phyloP scores from a whole-genome alignment of 1,284 basidiomycete genomes.

The Malassezia caprae region DNA sequence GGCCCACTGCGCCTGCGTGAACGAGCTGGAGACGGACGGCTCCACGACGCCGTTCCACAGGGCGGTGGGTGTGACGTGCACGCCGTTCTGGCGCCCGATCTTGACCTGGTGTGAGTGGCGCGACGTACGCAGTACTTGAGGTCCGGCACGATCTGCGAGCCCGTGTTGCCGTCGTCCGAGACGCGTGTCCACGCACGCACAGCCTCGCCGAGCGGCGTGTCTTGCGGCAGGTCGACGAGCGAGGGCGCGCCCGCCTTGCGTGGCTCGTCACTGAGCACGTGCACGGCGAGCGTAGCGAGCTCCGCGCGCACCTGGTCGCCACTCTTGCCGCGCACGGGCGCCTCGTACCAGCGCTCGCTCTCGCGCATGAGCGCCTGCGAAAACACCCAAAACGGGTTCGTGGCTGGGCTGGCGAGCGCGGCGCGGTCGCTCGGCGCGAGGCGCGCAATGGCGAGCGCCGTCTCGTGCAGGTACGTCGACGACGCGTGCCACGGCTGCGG shows the following conservation, averaged over 20 bases:
- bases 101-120: conserved; percentile 54
- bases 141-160: conserved; percentile 66
- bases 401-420: conserved; percentile 15
- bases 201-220: conserved; percentile 42
- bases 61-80: conserved; percentile 82
- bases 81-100: conserved; percentile 76
- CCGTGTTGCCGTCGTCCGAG: conserved; percentile 62
- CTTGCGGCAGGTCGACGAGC: conserved; percentile 50
- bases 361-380: conserved; percentile 61
- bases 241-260: conserved; percentile 42
- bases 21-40: conserved; percentile 68
- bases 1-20: conserved; percentile 73
- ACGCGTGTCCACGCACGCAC: conserved; percentile 60
- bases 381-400: conserved; percentile 36
- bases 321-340: conserved; percentile 61
- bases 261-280: conserved; percentile 50
- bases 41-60: conserved; percentile 60
- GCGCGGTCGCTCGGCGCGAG: conserved; percentile 47
- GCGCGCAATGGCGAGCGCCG: conserved; percentile 62
- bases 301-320: conserved; percentile 65
- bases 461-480: conserved; percentile 69
- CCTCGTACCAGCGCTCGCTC: conserved; percentile 69
- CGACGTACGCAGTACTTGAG: conserved; percentile 61
- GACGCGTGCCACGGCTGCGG: conserved; percentile 56
- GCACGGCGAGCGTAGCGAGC: conserved; percentile 57